Conservation (phyloP, 352 stramenopile genomes). For the Plasmopara halstedii region DNA sequence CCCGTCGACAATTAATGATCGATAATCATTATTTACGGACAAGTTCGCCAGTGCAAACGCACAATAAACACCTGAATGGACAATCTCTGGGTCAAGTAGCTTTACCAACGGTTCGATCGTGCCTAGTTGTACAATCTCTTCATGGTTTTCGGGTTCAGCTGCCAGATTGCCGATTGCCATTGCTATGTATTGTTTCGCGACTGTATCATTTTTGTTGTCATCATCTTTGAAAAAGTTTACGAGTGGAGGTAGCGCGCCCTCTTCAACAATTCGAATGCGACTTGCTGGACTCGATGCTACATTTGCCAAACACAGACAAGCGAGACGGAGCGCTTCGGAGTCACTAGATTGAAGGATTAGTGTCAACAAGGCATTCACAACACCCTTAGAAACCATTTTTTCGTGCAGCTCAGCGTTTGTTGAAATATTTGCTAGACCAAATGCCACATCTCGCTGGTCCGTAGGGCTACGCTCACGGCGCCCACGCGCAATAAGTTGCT, state of each 20-base stretch:
- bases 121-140: slow-evolving; percentile 90
- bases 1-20: slow-evolving; percentile 88
- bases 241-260: slow-evolving; percentile 83
- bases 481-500: slow-evolving; percentile 94
- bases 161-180: slow-evolving; percentile 95
- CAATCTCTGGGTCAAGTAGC: slow-evolving; percentile 86
- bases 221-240: slow-evolving; percentile 88
- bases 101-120: slow-evolving; percentile 87
- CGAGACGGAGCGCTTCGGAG: slow-evolving; percentile 89
- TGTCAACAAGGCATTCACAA: slow-evolving; percentile 87
- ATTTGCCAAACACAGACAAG: slow-evolving; percentile 94
- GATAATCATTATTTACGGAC: slow-evolving; percentile 91
- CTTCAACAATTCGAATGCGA: slow-evolving; percentile 90
- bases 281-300: slow-evolving; percentile 83
- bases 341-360: slow-evolving; percentile 90
- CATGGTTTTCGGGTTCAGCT: slow-evolving; percentile 91
- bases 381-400: slow-evolving; percentile 93
- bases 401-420: slow-evolving; percentile 90
- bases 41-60: slow-evolving; percentile 93
- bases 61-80: slow-evolving; percentile 83
- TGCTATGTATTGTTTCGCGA: slow-evolving; percentile 92
- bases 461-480: slow-evolving; percentile 90
- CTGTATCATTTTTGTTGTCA: slow-evolving; percentile 64
- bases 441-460: slow-evolving; percentile 94
- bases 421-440: slow-evolving; percentile 94